These are phyloP conservation scores for Trypanosoma theileri DNA, from an alignment of 208 protist species.

Conservation along the genomic window DNA sequence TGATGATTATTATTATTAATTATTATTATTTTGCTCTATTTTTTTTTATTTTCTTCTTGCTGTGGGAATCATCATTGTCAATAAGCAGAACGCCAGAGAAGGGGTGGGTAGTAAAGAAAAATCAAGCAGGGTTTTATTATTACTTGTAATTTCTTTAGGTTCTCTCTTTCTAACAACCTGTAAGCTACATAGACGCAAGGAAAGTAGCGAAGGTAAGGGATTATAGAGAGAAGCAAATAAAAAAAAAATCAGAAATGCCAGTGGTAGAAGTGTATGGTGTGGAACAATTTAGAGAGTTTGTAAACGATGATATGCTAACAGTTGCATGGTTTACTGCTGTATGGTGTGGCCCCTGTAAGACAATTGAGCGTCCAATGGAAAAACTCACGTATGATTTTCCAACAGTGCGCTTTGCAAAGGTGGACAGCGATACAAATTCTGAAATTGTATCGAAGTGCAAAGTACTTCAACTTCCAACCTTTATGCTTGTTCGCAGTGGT, in stretches of 20 bases:
- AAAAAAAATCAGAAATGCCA: conserved; percentile 40
- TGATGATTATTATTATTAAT: no score
- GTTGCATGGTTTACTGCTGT: conserved; percentile 79
- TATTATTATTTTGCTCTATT: no score
- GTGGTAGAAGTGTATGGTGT: conserved; percentile 72
- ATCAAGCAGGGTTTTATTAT: no score
- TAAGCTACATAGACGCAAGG: no score
- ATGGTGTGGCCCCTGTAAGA: conserved; percentile 83
- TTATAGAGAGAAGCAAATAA: conserved; percentile 1
- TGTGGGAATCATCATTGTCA: no score
- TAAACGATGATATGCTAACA: conserved; percentile 53
- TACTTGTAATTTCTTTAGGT: no score
- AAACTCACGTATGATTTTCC: conserved; percentile 78
- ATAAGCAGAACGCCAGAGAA: no score
- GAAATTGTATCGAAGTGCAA: conserved; percentile 80
- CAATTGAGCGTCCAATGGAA: conserved; percentile 71
- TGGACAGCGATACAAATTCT: conserved; percentile 81
- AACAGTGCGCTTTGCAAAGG: conserved; percentile 65
- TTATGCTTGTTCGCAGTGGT: conserved; percentile 65
- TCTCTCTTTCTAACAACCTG: no score
- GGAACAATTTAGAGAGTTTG: conserved; percentile 70
- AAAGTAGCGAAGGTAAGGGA: background rate
- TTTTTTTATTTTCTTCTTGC: no score
- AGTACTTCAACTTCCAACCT: conserved; percentile 75
- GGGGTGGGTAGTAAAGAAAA: no score